These are phyloP conservation scores for Torulaspora quercuum DNA, from an alignment of 805 yeast species.

Conservation along the genomic window DNA sequence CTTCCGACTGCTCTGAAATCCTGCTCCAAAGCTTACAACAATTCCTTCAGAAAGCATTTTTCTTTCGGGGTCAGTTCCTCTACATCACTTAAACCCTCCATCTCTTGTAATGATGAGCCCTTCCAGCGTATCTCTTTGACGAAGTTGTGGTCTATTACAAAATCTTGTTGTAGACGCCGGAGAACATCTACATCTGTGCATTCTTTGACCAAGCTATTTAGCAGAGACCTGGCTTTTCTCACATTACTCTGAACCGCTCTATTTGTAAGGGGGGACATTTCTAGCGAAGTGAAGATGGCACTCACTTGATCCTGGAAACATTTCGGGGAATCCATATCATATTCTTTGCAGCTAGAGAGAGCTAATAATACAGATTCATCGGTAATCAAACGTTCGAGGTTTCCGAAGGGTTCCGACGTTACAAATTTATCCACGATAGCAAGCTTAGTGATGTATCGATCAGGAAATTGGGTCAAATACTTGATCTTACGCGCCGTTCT, in stretches of 20 bases:
- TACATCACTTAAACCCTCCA: slow-evolving; percentile 35
- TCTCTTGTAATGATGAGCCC: slow-evolving; percentile 31
- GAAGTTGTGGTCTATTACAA: slow-evolving; percentile 28
- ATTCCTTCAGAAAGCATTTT: slow-evolving; percentile 9
- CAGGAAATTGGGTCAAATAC: slow-evolving; percentile 32
- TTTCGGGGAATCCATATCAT: slow-evolving; percentile 8
- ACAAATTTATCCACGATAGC: slow-evolving; percentile 25
- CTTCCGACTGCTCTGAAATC: no score
- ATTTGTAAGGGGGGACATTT: slow-evolving; percentile 9
- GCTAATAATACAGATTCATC: slow-evolving; percentile 18
- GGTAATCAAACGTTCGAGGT: slow-evolving; percentile 19
- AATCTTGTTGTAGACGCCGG: slow-evolving; percentile 26
- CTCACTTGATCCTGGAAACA: slow-evolving; percentile 16
- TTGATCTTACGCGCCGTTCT: slow-evolving; percentile 11
- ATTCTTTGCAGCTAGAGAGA: slow-evolving; percentile 19
- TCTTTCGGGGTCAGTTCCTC: slow-evolving; percentile 24
- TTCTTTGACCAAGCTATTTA: slow-evolving; percentile 9
- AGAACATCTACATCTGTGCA: slow-evolving; percentile 15
- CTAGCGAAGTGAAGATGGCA: slow-evolving; percentile 17
- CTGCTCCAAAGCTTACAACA: slow-evolving; percentile 1
- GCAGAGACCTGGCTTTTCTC: slow-evolving; percentile 14
- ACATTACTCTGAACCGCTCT: slow-evolving; percentile 19
- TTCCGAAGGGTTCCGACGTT: slow-evolving; percentile 30
- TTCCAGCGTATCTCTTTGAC: slow-evolving; percentile 30
- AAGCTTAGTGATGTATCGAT: slow-evolving; percentile 22